Conservation (phyloP, 176 grass and related monocot species). For the Stipa capillata region DNA sequence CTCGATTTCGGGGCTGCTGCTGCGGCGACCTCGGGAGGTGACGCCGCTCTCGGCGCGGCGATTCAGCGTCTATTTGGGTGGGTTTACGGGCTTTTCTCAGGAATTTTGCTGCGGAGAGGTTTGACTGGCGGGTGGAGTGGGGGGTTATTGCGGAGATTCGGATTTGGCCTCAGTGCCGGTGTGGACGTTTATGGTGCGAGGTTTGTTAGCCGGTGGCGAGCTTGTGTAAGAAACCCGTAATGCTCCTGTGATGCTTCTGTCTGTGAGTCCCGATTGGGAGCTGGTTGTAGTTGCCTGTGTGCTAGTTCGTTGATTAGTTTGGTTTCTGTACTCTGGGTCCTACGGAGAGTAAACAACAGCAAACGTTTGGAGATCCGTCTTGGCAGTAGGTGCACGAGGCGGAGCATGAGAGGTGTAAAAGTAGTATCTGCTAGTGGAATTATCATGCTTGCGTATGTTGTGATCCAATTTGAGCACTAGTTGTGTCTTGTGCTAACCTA, state of each 20-base stretch:
- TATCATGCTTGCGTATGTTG: background rate
- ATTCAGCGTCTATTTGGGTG: background rate
- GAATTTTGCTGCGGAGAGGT: constrained; percentile 13
- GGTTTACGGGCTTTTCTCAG: constrained; percentile 17
- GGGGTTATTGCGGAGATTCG: constrained; percentile 22
- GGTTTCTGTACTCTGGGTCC: background rate
- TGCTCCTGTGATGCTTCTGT: background rate
- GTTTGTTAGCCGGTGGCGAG: background rate
- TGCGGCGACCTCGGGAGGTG: constrained; percentile 21
- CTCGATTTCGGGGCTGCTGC: background rate
- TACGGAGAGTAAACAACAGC: background rate
- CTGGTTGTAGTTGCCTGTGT: background rate
- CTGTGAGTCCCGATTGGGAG: background rate
- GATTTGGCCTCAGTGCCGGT: constrained; percentile 19
- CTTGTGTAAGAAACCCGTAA: background rate
- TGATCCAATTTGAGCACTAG: background rate
- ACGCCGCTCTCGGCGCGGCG: constrained; percentile 11
- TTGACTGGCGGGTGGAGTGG: background rate
- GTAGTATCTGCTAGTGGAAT: background rate
- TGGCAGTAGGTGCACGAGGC: background rate
- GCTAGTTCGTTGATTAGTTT: background rate
- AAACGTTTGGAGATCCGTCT: background rate
- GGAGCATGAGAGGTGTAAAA: background rate
- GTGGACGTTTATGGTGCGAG: background rate
- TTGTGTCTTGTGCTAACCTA: background rate